phyloP scores from a whole-genome alignment of 345 rosid genomes.

The Eutrema yunnanense region DNA sequence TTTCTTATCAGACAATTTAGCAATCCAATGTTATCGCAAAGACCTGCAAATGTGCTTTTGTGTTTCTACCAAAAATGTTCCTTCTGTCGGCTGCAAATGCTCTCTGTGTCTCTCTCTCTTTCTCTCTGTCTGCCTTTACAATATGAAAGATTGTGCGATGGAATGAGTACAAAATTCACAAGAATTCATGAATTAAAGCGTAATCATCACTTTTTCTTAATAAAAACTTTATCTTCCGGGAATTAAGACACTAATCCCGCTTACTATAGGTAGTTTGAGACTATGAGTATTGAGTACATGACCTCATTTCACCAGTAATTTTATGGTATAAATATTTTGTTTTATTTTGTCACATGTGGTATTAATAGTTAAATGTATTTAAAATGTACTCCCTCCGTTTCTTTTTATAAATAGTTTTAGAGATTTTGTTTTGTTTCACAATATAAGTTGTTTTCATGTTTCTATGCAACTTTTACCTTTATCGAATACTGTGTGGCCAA shows the following conservation, averaged over 20 bases:
- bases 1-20: conserved; percentile 19
- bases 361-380: not conserved
- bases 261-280: not conserved
- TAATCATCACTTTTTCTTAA: conserved; percentile 8
- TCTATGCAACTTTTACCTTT: too few species aligned
- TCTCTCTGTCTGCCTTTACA: not conserved
- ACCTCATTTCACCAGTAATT: not conserved
- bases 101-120: conserved; percentile 7
- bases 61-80: conserved; percentile 19
- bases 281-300: not conserved
- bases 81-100: conserved; percentile 25
- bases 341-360: not conserved
- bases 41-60: conserved; percentile 23
- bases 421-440: too few species aligned
- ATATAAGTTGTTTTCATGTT: too few species aligned
- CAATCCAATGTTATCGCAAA: conserved; percentile 18
- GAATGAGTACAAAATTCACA: not conserved
- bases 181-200: conserved; percentile 24
- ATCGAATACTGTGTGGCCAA: too few species aligned
- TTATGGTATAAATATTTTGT: not conserved
- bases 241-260: conserved; percentile 32
- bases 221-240: conserved; percentile 24
- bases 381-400: too few species aligned
- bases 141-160: conserved; percentile 9
- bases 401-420: too few species aligned